Conservation (phyloP, 345 rosid genomes). For the Lepidium aucheri region DNA sequence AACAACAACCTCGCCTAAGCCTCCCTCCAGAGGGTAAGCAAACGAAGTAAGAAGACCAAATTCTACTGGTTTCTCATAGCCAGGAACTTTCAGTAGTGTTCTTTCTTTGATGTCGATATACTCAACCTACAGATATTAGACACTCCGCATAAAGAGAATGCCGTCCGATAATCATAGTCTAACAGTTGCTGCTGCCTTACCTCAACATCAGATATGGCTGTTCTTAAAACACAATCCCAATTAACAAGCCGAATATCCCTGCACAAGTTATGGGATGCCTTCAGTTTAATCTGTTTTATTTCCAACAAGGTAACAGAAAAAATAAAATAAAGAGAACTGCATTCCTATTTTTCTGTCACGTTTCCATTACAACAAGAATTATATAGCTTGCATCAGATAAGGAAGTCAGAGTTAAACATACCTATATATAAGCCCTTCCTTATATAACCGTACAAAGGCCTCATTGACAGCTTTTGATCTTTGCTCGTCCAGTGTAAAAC, state of each 20-base stretch:
- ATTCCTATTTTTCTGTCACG: background rate
- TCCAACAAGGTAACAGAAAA: background rate
- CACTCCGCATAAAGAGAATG: conserved; percentile 15
- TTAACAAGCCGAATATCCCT: conserved; percentile 82
- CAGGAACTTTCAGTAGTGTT: conserved; percentile 62
- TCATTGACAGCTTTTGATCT: conserved; percentile 85
- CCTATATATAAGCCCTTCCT: conserved; percentile 88
- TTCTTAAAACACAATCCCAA: conserved; percentile 81
- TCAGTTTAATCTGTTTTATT: background rate
- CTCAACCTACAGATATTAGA: conserved; percentile 57
- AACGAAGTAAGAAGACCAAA: conserved; percentile 89
- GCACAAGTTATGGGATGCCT: conserved; percentile 19
- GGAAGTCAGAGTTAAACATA: conserved; percentile 14
- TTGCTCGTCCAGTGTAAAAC: conserved; percentile 93
- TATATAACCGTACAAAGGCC: conserved; percentile 66
- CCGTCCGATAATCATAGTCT: background rate
- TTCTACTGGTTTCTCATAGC: conserved; percentile 76
- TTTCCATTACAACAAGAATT: background rate
- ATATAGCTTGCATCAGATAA: background rate
- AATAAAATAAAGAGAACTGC: background rate
- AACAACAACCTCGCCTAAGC: conserved; percentile 78
- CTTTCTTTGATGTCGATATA: conserved; percentile 64
- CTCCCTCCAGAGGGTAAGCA: conserved; percentile 83
- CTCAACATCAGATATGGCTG: conserved; percentile 92
- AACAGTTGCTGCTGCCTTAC: conserved; percentile 32